phyloP scores from a whole-genome alignment of 1,139 yeast genomes.

The Protomyces gravidus region DNA sequence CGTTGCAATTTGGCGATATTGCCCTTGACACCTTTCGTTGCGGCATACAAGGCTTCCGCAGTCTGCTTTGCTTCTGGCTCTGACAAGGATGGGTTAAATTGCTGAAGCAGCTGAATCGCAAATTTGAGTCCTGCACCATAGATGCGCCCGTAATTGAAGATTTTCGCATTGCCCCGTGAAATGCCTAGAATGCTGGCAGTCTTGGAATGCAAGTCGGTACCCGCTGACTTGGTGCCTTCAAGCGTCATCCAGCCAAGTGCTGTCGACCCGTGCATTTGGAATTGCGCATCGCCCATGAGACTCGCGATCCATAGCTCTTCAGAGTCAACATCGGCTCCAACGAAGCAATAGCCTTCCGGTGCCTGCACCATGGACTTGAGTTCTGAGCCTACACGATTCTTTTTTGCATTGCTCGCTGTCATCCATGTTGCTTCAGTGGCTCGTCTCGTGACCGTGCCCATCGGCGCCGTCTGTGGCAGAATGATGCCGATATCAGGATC shows the following conservation, averaged over 20 bases:
- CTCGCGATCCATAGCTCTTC: constrained; percentile 99
- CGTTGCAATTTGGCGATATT: constrained; percentile 41
- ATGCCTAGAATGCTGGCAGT: constrained; percentile 89
- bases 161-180: constrained; percentile 84
- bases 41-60: constrained; percentile 65
- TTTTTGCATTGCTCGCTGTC: constrained; percentile 92
- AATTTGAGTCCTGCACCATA: constrained; percentile 96
- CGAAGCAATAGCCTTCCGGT: constrained; percentile 83
- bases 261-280: constrained; percentile 88
- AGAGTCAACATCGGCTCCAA: constrained; percentile 98
- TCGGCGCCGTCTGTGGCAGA: constrained; percentile 74
- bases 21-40: constrained; percentile 69
- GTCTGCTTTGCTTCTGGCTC: constrained; percentile 64
- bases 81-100: constrained; percentile 68
- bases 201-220: constrained; percentile 91
- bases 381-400: constrained; percentile 83
- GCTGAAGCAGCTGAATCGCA: constrained; percentile 74
- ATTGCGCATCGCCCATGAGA: constrained; percentile 83
- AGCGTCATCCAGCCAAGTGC: constrained; percentile 99
- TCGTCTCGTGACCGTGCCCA: constrained; percentile 95
- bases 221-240: constrained; percentile 87
- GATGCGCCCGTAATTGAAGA: constrained; percentile 93
- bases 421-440: constrained; percentile 98
- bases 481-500: constrained; percentile 59
- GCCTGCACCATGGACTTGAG: constrained; percentile 80